Evolutionary conservation across 1,284 basidiomycete genomes (phyloP).

Genomic region (Cerioporus squamosus): DNA sequence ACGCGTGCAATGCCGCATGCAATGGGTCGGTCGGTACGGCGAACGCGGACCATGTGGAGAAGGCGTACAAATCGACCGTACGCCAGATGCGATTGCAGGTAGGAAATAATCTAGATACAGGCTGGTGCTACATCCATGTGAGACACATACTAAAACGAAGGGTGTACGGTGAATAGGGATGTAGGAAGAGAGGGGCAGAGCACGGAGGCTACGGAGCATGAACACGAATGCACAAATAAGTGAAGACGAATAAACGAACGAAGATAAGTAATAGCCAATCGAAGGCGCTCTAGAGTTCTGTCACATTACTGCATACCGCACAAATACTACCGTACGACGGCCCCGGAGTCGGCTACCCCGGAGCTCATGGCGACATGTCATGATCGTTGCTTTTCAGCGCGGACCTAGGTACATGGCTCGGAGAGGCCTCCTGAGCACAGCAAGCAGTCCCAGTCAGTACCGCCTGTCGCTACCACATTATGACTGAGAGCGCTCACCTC

Average conservation of each 20-base stretch:
- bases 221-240: neutral
- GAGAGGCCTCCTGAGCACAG: neutral
- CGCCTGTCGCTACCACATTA: neutral
- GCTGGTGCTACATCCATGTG: slow-evolving; percentile 13
- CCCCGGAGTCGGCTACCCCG: slow-evolving; percentile 5
- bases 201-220: neutral
- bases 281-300: slow-evolving; percentile 10
- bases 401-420: neutral
- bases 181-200: slow-evolving; percentile 3
- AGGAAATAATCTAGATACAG: slow-evolving; percentile 11
- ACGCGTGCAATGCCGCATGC: neutral
- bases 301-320: slow-evolving; percentile 20
- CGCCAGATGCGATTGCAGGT: neutral
- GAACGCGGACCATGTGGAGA: neutral
- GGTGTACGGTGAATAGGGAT: slow-evolving; percentile 4
- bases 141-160: slow-evolving; percentile 14
- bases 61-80: slow-evolving; percentile 4
- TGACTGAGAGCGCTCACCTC: slow-evolving; percentile 13
- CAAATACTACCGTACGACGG: slow-evolving; percentile 17
- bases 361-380: neutral
- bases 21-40: neutral
- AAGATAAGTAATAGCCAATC: neutral
- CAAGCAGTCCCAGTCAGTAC: neutral
- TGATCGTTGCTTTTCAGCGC: neutral
- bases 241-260: slow-evolving; percentile 6